Conservation (phyloP, 805 yeast genomes). For the Maudiozyma pseudohumilis region DNA sequence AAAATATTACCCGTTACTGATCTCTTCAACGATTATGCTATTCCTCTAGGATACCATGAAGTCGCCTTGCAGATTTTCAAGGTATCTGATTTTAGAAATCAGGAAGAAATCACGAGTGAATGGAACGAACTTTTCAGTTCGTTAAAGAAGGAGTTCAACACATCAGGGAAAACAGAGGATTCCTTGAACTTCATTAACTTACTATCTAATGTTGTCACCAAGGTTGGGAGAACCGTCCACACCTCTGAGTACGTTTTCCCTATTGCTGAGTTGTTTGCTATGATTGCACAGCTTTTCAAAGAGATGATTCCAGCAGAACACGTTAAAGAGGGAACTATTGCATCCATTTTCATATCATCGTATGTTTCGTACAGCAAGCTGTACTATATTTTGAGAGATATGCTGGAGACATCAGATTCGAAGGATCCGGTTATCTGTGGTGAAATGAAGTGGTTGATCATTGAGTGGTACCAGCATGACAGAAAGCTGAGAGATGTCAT, state of each 20-base stretch:
- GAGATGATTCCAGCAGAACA: constrained; percentile 34
- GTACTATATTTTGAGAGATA: constrained; percentile 52
- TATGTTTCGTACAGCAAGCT: constrained; percentile 57
- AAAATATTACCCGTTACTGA: constrained; percentile 65
- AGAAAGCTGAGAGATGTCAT: constrained; percentile 52
- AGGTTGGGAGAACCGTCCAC: constrained; percentile 54
- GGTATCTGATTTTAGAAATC: constrained; percentile 74
- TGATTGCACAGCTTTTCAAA: constrained; percentile 48
- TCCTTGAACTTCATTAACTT: constrained; percentile 30
- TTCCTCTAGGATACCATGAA: constrained; percentile 80
- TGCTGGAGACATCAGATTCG: constrained; percentile 53
- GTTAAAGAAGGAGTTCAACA: constrained; percentile 26
- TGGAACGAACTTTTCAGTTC: constrained; percentile 69
- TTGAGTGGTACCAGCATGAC: constrained; percentile 58
- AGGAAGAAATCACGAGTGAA: constrained; percentile 70
- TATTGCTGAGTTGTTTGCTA: constrained; percentile 55
- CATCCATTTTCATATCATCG: constrained; percentile 51
- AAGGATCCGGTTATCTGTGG: constrained; percentile 39
- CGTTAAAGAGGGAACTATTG: constrained; percentile 40
- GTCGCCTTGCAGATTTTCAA: constrained; percentile 70
- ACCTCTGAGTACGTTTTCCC: constrained; percentile 77
- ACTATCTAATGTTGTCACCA: constrained; percentile 31
- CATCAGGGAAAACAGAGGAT: constrained; percentile 23
- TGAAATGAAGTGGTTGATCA: constrained; percentile 56
- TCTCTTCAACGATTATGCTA: constrained; percentile 76